Evolutionary conservation across 2,329 filamentous ascomycete genomes (phyloP).

Genomic region (Cryoendolithus antarcticus): DNA sequence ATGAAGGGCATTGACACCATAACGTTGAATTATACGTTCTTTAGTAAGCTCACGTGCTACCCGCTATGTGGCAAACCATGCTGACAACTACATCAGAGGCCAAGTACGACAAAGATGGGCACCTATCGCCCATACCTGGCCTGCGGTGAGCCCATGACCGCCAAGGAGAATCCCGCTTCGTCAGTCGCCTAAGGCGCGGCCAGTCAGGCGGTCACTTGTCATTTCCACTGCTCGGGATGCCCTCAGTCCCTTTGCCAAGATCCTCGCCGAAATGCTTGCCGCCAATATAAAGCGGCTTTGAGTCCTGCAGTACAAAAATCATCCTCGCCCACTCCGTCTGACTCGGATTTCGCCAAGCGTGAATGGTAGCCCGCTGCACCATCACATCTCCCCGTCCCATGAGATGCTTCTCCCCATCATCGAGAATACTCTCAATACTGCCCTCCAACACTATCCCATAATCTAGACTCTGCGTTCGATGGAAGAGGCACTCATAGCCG

Average conservation of each 20-base stretch:
- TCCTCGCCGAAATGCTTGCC: slow-evolving; percentile 18
- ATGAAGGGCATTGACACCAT: slow-evolving; percentile 94
- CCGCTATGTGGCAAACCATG: slow-evolving; percentile 1
- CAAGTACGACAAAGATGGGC: slow-evolving; percentile 70
- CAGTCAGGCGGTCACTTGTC: slow-evolving; percentile 2
- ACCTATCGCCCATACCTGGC: slow-evolving; percentile 46
- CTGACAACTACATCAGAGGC: slow-evolving; percentile 46
- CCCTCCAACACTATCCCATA: slow-evolving; percentile 27
- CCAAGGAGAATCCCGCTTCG: background rate
- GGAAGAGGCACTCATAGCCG: slow-evolving; percentile 23
- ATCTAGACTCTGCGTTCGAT: slow-evolving; percentile 25
- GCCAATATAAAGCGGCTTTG: slow-evolving; percentile 15
- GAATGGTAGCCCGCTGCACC: slow-evolving; percentile 27
- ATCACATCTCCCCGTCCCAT: slow-evolving; percentile 26
- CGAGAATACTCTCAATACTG: slow-evolving; percentile 21
- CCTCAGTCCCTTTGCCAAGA: slow-evolving; percentile 16
- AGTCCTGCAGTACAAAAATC: slow-evolving; percentile 21
- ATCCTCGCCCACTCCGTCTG: slow-evolving; percentile 21
- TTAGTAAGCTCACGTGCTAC: slow-evolving; percentile 53
- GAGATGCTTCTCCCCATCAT: slow-evolving; percentile 21
- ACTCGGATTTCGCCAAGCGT: slow-evolving; percentile 21
- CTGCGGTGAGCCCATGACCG: slow-evolving; percentile 1
- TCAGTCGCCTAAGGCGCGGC: too few relatives aligned
- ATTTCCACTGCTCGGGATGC: slow-evolving; percentile 13
- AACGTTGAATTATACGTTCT: slow-evolving; percentile 94